These are phyloP conservation scores for Agrocybe pediades DNA, from an alignment of 768 basidiomycete species.

Conservation along the genomic window DNA sequence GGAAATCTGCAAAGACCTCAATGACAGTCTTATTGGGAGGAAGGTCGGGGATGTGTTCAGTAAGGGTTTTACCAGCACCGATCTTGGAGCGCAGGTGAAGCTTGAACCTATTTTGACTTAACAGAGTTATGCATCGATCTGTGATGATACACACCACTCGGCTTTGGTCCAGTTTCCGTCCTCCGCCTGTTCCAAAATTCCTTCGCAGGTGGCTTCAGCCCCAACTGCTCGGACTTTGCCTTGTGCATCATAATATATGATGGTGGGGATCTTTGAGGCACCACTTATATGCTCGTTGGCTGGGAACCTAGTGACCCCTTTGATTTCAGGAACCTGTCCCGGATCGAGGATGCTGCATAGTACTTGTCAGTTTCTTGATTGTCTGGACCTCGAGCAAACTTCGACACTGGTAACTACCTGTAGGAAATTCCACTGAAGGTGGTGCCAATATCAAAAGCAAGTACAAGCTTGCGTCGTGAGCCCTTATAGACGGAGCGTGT, in stretches of 20 bases:
- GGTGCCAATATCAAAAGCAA: constrained; percentile 16
- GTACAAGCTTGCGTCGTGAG: constrained; percentile 11
- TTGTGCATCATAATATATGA: constrained; percentile 43
- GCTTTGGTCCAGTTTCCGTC: constrained; percentile 45
- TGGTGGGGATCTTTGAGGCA: constrained; percentile 45
- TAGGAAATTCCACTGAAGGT: constrained; percentile 16
- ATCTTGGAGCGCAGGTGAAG: constrained; percentile 32
- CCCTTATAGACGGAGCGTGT: constrained; percentile 10
- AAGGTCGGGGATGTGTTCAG: constrained; percentile 33
- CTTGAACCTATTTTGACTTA: constrained; percentile 33
- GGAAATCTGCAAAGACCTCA: constrained; percentile 51
- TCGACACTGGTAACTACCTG: constrained; percentile 5
- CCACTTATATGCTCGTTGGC: constrained; percentile 39
- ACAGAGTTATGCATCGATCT: constrained; percentile 9
- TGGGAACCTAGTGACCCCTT: constrained; percentile 35
- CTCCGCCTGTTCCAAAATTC: constrained; percentile 36
- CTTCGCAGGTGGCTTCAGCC: constrained; percentile 41
- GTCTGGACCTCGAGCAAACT: neutral
- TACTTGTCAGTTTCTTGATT: neutral
- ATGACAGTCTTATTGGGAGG: constrained; percentile 42
- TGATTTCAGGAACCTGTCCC: neutral
- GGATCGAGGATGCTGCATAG: neutral
- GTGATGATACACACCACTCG: constrained; percentile 39
- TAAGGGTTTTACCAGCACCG: neutral
- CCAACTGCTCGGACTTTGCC: constrained; percentile 40